phyloP scores from a whole-genome alignment of 345 rosid species.

The Bretschneidera sinensis region DNA sequence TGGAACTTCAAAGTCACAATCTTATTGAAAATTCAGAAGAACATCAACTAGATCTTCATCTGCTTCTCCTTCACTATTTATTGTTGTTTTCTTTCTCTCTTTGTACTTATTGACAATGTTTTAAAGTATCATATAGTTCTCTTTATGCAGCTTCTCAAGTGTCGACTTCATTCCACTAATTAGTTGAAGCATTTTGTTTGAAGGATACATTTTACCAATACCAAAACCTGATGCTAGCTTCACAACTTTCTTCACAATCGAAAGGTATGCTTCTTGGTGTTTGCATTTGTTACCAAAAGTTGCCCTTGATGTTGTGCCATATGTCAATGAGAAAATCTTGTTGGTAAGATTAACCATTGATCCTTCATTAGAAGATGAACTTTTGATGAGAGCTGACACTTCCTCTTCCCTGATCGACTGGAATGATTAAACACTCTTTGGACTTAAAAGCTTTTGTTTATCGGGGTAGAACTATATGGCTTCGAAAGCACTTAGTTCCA shows the following conservation, averaged over 20 bases:
- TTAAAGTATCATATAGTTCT: not conserved
- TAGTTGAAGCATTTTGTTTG: not conserved
- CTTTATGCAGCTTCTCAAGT: not conserved
- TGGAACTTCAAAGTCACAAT: too few species aligned
- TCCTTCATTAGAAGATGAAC: not conserved
- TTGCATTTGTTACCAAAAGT: conserved; percentile 20
- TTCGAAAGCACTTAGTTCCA: too few species aligned
- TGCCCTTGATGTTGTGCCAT: conserved; percentile 7
- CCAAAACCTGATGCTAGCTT: not conserved
- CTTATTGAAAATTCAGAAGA: conserved; percentile 12
- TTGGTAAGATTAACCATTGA: conserved; percentile 7
- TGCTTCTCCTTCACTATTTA: too few species aligned
- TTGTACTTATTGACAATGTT: too few species aligned
- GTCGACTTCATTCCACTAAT: not conserved
- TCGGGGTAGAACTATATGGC: too few species aligned
- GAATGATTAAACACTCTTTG: conserved; percentile 17
- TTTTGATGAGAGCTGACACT: conserved; percentile 6
- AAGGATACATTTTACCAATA: conserved; percentile 9
- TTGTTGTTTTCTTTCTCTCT: too few species aligned
- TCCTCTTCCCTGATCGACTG: conserved; percentile 15
- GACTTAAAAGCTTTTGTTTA: conserved; percentile 26
- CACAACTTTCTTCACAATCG: not conserved
- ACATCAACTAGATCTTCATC: conserved; percentile 12
- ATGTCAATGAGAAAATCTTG: not conserved
- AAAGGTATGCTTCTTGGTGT: conserved; percentile 14